Conservation (phyloP, 2,329 filamentous ascomycete species). For the Cladosporium sp. region DNA sequence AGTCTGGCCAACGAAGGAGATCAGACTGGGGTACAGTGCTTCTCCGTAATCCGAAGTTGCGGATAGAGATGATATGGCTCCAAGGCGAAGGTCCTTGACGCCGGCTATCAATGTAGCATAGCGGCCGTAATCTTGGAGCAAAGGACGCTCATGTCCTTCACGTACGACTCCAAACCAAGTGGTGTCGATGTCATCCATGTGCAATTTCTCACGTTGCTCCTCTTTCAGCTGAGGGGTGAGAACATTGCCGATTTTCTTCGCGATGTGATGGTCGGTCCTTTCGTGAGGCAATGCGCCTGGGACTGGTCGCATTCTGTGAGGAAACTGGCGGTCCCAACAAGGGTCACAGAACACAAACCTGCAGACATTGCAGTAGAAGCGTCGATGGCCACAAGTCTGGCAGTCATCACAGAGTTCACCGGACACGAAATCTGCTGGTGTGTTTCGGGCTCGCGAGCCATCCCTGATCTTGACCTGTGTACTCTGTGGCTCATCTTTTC, state of each 20-base stretch:
- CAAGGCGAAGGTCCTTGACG: constrained; percentile 30
- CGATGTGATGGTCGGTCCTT: constrained; percentile 38
- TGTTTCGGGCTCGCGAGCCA: neutral
- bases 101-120: constrained; percentile 49
- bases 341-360: constrained; percentile 2
- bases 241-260: constrained; percentile 33
- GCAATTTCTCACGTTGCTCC: constrained; percentile 38
- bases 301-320: neutral
- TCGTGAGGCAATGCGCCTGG: constrained; percentile 37
- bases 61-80: neutral
- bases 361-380: constrained; percentile 18
- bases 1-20: constrained; percentile 40
- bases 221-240: constrained; percentile 34
- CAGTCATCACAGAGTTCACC: constrained; percentile 13
- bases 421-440: neutral
- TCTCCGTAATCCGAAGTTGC: constrained; percentile 13
- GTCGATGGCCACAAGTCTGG: neutral
- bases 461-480: neutral
- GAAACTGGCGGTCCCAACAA: constrained; percentile 7
- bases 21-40: constrained; percentile 36
- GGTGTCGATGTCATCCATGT: constrained; percentile 41
- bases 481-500: neutral
- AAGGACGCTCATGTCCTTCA: constrained; percentile 34
- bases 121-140: constrained; percentile 48
- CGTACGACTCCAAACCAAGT: constrained; percentile 44